Evolutionary conservation across 208 protist species (phyloP), one percentile per base, ranked within the genome.

Genomic region (Naegleria lovaniensis): DNA sequence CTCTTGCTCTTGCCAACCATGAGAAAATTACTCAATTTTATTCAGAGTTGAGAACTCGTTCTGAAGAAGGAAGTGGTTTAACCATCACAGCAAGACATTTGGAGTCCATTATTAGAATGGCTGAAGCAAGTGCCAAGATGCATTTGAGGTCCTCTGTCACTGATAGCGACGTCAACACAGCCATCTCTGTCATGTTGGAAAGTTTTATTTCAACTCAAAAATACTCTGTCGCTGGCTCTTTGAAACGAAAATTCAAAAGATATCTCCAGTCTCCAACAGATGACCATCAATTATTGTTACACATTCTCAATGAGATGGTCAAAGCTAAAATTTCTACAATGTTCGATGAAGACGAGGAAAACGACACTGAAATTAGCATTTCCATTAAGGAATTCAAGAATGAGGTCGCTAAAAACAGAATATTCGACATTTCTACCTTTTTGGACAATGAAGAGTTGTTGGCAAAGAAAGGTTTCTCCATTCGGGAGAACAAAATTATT

Each of bases 21-120:
- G 96, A 99, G 91, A 98, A 97, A 88, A 95, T 99, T 11, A 93
- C 94, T 11, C 92, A 96, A 6, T 93, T 99, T 25, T 99, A 99
- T 94, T 96, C 96, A 16, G 97, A 99, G 87, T 95, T 99, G 89
- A 95, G 99, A 83, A 93, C 96, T 91, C 98, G 99, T 76, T 92
- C 93, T 29, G 41, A 91, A 38, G 89, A 94, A 92, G 95, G 95
- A 84, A 96, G 97, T 76, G 98, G 98, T 87, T 96, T 99, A 15
- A 93, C 97, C 6, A 99, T 99, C 92, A 99, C 98, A 0, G 98
- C 99, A 87, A 96, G 99, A 41, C 98, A 99, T 93, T 96, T 99
- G 91, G 99, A 99, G 95, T 98, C 97, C 0, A 97, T 99, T 51
- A 97, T 99, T 55, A 96, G 99, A 88, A 96, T 99, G 86, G 94